A percentile compares a stretch with the other conserved stretches of the same genome.
Evolutionary conservation across 768 basidiomycete species (phyloP).

Genomic region (Lyophyllum shimeji): DNA sequence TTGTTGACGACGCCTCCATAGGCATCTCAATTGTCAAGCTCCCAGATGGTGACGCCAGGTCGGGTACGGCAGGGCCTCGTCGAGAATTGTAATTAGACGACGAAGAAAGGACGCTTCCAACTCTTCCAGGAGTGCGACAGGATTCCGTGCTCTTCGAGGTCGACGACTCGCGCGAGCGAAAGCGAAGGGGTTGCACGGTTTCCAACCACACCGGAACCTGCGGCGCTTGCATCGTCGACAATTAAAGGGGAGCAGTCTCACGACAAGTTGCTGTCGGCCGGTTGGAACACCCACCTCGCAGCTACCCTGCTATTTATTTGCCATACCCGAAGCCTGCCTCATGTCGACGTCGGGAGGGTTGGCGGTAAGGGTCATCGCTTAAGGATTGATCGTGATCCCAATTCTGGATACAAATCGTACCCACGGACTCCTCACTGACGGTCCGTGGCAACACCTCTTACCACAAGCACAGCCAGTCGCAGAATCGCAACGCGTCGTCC

Average conservation of each 20-base stretch:
- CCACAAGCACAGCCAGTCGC: no score
- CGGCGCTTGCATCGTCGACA: background rate
- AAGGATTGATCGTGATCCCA: background rate
- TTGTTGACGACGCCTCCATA: background rate
- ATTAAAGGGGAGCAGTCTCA: background rate
- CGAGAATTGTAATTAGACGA: background rate
- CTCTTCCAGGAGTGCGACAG: background rate
- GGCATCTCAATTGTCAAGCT: background rate
- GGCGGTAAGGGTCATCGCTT: slow-evolving; percentile 2
- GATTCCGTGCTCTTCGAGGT: background rate
- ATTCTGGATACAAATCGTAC: no score
- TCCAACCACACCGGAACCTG: background rate
- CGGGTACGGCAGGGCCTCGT: background rate
- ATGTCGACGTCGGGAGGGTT: background rate
- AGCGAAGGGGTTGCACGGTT: background rate
- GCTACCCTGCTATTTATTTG: slow-evolving; percentile 9
- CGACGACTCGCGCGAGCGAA: background rate
- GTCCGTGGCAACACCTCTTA: no score
- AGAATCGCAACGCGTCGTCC: no score
- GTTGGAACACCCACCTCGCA: background rate
- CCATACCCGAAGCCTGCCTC: slow-evolving; percentile 1
- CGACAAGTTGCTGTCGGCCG: background rate
- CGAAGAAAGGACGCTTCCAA: background rate
- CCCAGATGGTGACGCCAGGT: background rate
- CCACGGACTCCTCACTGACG: no score